phyloP scores from a whole-genome alignment of 2,329 filamentous ascomycete genomes.

The Plectosphaerella cucumerina region DNA sequence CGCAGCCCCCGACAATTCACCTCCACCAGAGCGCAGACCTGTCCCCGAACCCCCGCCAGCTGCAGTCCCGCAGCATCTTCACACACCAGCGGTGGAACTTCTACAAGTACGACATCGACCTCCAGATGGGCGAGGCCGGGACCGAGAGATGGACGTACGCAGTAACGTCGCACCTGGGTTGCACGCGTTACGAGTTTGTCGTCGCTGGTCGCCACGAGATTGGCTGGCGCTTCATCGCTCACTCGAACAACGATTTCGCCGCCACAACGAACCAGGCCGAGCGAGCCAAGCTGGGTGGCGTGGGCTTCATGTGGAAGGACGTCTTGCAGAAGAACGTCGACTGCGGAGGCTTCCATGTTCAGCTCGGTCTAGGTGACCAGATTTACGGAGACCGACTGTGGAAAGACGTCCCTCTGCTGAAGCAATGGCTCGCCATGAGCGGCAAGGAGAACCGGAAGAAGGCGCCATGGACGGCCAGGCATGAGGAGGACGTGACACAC shows the following conservation, averaged over 20 bases:
- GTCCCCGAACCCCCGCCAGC: constrained; percentile 85
- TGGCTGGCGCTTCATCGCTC: constrained; percentile 92
- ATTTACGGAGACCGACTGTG: constrained; percentile 94
- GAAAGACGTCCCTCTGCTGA: constrained; percentile 90
- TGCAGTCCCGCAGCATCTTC: constrained; percentile 77
- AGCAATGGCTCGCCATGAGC: constrained; percentile 91
- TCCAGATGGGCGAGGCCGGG: constrained; percentile 80
- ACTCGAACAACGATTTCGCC: constrained; percentile 94
- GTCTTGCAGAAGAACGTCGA: constrained; percentile 96
- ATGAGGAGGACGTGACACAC: constrained; percentile 93
- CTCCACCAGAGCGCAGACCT: constrained; percentile 87
- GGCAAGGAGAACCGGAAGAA: constrained; percentile 92
- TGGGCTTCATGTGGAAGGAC: constrained; percentile 98
- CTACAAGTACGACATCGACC: constrained; percentile 87
- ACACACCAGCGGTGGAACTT: constrained; percentile 94
- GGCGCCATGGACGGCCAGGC: constrained; percentile 84
- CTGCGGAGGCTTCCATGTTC: constrained; percentile 91
- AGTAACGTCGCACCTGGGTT: constrained; percentile 92
- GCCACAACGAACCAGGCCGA: constrained; percentile 84
- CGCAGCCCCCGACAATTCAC: constrained; percentile 92
- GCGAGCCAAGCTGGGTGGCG: constrained; percentile 76
- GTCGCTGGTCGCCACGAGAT: constrained; percentile 87
- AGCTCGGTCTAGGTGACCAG: constrained; percentile 88
- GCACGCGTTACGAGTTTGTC: constrained; percentile 96
- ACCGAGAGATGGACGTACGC: constrained; percentile 95